Percentiles rank a stretch among this genome's conserved stretches.
These are phyloP conservation scores for Corylus heterophylla DNA, from an alignment of 306 rosid species.

Conservation along the genomic window DNA sequence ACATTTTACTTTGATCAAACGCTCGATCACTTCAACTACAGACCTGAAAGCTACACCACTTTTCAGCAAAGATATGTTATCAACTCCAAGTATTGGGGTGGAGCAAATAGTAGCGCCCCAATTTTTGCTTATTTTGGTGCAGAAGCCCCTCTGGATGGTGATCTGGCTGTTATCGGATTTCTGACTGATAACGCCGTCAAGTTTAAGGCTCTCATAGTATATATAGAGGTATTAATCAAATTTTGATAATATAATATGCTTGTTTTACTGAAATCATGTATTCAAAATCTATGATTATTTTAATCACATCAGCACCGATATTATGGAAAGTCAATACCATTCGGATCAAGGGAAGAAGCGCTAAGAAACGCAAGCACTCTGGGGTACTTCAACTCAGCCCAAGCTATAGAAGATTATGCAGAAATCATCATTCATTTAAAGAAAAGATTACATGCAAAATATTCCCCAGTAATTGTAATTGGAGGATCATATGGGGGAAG, in stretches of 20 bases:
- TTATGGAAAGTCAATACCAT: slow-evolving; percentile 74
- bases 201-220: slow-evolving; percentile 62
- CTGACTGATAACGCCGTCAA: slow-evolving; percentile 55
- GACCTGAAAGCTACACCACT: slow-evolving; percentile 53
- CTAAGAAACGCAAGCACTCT: slow-evolving; percentile 49
- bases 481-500: slow-evolving; percentile 96
- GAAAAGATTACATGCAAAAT: slow-evolving; percentile 33
- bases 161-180: slow-evolving; percentile 40
- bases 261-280: too few species aligned
- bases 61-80: slow-evolving; percentile 66
- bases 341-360: slow-evolving; percentile 68
- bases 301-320: slow-evolving; percentile 49
- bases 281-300: too few species aligned
- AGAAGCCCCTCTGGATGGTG: slow-evolving; percentile 51
- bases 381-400: slow-evolving; percentile 81
- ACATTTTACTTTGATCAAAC: slow-evolving; percentile 59
- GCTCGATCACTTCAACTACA: slow-evolving; percentile 76
- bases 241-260: background rate
- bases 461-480: slow-evolving; percentile 66
- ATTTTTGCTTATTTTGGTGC: slow-evolving; percentile 66
- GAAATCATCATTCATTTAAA: slow-evolving; percentile 51
- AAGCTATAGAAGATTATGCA: slow-evolving; percentile 80
- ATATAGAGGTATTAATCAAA: slow-evolving; percentile 56
- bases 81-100: slow-evolving; percentile 69
- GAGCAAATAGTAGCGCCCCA: slow-evolving; percentile 57